These are phyloP conservation scores for Clarkia xantiana DNA, from an alignment of 345 rosid species.

Conservation along the genomic window DNA sequence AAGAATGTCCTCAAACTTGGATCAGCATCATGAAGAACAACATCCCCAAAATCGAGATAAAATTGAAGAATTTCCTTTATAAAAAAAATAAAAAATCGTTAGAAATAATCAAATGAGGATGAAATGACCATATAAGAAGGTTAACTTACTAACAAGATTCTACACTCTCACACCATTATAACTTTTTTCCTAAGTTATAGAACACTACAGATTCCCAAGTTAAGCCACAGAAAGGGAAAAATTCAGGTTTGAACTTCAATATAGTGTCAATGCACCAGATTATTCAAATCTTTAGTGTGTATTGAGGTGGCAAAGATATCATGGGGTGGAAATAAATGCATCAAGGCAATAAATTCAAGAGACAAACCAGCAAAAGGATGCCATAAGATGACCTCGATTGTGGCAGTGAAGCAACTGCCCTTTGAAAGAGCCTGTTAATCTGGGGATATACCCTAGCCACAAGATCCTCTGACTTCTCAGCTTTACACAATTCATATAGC, in stretches of 20 bases:
- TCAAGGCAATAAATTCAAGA: neutral
- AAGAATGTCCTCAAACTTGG: conserved; percentile 59
- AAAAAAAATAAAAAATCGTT: neutral
- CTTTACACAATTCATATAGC: conserved; percentile 55
- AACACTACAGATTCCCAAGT: too few relatives aligned
- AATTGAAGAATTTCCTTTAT: conserved; percentile 71
- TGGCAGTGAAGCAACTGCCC: conserved; percentile 60
- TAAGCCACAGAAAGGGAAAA: too few relatives aligned
- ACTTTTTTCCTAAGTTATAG: too few relatives aligned
- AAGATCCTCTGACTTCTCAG: conserved; percentile 62
- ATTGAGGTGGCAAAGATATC: neutral
- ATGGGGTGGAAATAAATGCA: neutral
- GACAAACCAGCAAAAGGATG: conserved; percentile 66
- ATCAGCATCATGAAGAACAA: conserved; percentile 88
- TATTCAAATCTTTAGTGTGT: too few relatives aligned
- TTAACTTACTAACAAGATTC: too few relatives aligned
- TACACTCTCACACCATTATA: too few relatives aligned
- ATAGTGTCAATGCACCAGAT: too few relatives aligned
- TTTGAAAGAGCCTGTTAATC: conserved; percentile 76
- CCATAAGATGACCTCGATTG: conserved; percentile 53
- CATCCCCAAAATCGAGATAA: conserved; percentile 78
- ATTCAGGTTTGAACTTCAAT: too few relatives aligned
- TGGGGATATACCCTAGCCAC: conserved; percentile 80
- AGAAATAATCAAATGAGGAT: neutral
- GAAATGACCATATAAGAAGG: neutral